A percentile compares a stretch with the other conserved stretches of the same genome.
These are phyloP conservation scores for Russula brevipes DNA, from an alignment of 768 basidiomycete genomes.

Conservation along the genomic window DNA sequence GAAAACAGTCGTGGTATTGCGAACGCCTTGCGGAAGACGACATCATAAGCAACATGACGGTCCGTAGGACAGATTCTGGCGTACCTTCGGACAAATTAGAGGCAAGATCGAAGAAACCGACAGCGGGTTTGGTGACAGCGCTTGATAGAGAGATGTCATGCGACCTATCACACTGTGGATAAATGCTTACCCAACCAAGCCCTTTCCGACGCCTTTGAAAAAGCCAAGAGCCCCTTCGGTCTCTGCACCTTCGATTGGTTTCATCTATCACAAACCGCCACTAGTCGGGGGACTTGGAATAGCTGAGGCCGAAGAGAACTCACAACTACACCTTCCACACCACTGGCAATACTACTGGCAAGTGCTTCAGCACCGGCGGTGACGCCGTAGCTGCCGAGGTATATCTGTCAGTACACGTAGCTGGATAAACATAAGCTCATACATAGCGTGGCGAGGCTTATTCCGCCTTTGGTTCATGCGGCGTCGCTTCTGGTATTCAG, in stretches of 20 bases:
- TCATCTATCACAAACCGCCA: constrained; percentile 53
- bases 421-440: constrained; percentile 28
- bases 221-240: constrained; percentile 91
- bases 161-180: neutral
- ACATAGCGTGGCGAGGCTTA: constrained; percentile 94
- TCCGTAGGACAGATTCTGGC: constrained; percentile 10
- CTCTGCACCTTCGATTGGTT: constrained; percentile 96
- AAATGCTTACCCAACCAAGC: constrained; percentile 75
- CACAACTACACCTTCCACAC: constrained; percentile 92
- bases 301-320: constrained; percentile 26
- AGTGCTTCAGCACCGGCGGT: constrained; percentile 91
- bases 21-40: constrained; percentile 58
- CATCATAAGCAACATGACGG: neutral
- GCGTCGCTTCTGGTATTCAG: constrained; percentile 88
- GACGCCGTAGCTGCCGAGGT: constrained; percentile 73
- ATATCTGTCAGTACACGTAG: constrained; percentile 3
- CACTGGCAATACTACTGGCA: constrained; percentile 90
- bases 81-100: constrained; percentile 90
- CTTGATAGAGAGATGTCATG: constrained; percentile 37
- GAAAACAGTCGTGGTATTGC: constrained; percentile 98
- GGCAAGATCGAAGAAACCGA: constrained; percentile 94
- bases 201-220: constrained; percentile 97
- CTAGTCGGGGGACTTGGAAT: neutral
- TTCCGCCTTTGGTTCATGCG: constrained; percentile 88
- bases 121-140: constrained; percentile 91